These are phyloP conservation scores for Apiospora marii DNA, from an alignment of 2,329 filamentous ascomycete genomes.

Conservation along the genomic window DNA sequence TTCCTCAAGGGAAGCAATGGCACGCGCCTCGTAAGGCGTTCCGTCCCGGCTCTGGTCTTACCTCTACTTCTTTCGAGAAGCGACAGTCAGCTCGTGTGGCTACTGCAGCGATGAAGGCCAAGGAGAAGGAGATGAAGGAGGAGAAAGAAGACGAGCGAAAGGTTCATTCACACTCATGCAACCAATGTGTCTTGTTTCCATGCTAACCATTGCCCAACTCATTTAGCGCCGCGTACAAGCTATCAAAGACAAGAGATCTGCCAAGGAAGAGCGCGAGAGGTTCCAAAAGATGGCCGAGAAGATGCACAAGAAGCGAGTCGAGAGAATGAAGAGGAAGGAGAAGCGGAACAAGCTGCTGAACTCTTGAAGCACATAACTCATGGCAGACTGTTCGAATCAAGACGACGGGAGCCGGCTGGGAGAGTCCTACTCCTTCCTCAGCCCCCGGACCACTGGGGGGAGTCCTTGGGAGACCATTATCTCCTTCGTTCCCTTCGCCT, in stretches of 20 bases:
- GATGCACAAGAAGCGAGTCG: conserved; percentile 96
- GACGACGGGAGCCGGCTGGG: background rate
- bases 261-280: conserved; percentile 91
- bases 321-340: conserved; percentile 92
- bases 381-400: background rate
- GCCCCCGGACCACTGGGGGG: background rate
- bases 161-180: conserved; percentile 53
- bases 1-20: conserved; percentile 87
- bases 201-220: conserved; percentile 22
- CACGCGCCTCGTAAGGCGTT: conserved; percentile 84
- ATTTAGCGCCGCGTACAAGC: conserved; percentile 77
- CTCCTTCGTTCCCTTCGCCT: background rate
- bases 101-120: conserved; percentile 82
- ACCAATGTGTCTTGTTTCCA: background rate
- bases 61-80: conserved; percentile 74
- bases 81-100: conserved; percentile 75
- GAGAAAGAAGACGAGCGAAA: conserved; percentile 91
- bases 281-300: conserved; percentile 96
- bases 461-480: background rate
- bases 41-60: conserved; percentile 77
- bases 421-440: background rate
- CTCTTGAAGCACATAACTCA: conserved; percentile 55
- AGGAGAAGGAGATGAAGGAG: conserved; percentile 94
- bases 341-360: conserved; percentile 90
- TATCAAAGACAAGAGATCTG: conserved; percentile 84